Percentiles rank a stretch among this genome's conserved stretches.
Conservation (phyloP, 2,329 filamentous ascomycete species). For the Zalaria obscura region DNA sequence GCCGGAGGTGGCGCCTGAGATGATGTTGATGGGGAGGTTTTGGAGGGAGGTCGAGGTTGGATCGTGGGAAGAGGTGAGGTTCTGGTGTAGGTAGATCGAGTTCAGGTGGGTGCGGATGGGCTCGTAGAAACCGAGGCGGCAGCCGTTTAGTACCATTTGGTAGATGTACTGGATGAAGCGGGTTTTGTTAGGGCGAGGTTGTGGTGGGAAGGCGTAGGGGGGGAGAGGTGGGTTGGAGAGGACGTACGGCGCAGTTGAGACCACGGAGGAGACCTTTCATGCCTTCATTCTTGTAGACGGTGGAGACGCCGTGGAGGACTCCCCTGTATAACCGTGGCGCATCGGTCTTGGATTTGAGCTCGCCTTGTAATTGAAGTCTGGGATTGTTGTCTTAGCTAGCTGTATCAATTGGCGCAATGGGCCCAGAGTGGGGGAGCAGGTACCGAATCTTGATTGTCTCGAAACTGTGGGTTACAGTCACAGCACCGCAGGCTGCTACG, state of each 20-base stretch:
- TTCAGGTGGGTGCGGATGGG: constrained; percentile 58
- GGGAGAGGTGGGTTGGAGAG: not conserved
- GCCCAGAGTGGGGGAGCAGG: constrained; percentile 8
- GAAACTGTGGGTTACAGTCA: constrained; percentile 94
- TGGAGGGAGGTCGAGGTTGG: constrained; percentile 38
- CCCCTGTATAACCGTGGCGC: constrained; percentile 82
- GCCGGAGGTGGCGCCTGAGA: constrained; percentile 78
- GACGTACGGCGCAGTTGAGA: constrained; percentile 60
- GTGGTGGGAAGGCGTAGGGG: not conserved
- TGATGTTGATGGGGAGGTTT: constrained; percentile 81
- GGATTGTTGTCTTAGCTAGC: not conserved
- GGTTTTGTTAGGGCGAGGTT: not conserved
- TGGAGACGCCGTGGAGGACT: constrained; percentile 77
- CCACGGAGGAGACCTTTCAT: constrained; percentile 74
- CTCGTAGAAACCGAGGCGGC: constrained; percentile 93
- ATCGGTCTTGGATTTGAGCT: constrained; percentile 74
- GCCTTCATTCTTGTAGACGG: constrained; percentile 86
- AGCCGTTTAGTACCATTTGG: constrained; percentile 92
- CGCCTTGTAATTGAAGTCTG: constrained; percentile 90
- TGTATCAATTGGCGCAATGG: not conserved
- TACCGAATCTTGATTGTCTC: constrained; percentile 98
- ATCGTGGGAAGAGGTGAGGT: constrained; percentile 47
- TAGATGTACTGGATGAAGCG: constrained; percentile 91
- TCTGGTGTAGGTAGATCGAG: constrained; percentile 39
- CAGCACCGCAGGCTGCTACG: constrained; percentile 90